phyloP scores from a whole-genome alignment of 495 filamentous ascomycete species.

The Aspergillus saccharolyticus region DNA sequence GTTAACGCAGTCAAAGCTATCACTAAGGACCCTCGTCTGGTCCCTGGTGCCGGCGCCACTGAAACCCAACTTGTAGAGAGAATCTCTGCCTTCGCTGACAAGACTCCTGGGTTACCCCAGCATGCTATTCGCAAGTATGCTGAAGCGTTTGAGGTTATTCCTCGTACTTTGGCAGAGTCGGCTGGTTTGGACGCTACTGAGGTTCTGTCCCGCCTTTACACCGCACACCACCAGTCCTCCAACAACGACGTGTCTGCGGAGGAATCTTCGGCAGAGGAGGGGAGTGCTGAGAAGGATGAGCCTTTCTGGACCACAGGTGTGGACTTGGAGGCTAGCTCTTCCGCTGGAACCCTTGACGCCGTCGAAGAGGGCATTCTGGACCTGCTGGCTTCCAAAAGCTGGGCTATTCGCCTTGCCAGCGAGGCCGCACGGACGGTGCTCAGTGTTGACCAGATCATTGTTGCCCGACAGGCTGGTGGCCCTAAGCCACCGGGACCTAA shows the following conservation, averaged over 20 bases:
- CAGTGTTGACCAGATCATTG: constrained; percentile 98
- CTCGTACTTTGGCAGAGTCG: constrained; percentile 86
- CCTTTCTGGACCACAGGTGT: constrained; percentile 87
- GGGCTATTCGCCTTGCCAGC: constrained; percentile 94
- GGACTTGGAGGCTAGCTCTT: constrained; percentile 82
- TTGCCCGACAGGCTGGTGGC: constrained; percentile 93
- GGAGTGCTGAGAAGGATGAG: constrained; percentile 48
- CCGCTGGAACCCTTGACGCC: constrained; percentile 77
- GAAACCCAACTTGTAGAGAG: constrained; percentile 94
- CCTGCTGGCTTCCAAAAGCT: constrained; percentile 82
- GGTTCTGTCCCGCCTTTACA: constrained; percentile 84
- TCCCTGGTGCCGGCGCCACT: constrained; percentile 92
- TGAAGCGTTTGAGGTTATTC: constrained; percentile 96
- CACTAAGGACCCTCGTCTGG: constrained; percentile 83
- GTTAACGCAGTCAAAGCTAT: constrained; percentile 99
- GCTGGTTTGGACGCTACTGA: constrained; percentile 95
- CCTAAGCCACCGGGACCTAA: constrained; percentile 95
- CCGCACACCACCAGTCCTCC: constrained; percentile 68
- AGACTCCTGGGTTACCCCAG: constrained; percentile 86
- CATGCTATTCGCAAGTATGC: constrained; percentile 96
- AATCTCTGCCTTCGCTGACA: constrained; percentile 81
- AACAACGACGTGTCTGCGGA: constrained; percentile 24
- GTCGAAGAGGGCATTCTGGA: constrained; percentile 89
- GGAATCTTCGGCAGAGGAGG: constrained; percentile 31
- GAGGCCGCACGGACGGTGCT: constrained; percentile 92